Conservation (phyloP, 2,329 filamentous ascomycete species). For the Ploettnerulaceae sp. region DNA sequence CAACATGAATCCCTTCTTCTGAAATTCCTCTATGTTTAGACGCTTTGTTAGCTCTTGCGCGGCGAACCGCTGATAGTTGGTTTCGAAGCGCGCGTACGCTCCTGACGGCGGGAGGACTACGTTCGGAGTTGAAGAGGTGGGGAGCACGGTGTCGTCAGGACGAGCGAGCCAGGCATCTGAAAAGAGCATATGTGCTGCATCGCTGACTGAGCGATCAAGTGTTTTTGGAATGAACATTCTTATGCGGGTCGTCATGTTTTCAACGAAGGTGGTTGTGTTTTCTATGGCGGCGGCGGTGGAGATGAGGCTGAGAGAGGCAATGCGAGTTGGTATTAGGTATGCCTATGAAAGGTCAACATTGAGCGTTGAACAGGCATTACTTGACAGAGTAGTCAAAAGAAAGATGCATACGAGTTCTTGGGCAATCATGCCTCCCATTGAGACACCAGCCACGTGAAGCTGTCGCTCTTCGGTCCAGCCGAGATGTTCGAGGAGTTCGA, state of each 20-base stretch:
- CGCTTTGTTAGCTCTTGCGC: constrained; percentile 75
- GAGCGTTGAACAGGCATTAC: too few species aligned
- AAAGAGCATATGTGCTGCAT: constrained; percentile 64
- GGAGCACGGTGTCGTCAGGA: constrained; percentile 55
- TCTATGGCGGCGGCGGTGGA: constrained; percentile 58
- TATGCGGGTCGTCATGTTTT: constrained; percentile 57
- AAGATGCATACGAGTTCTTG: constrained; percentile 61
- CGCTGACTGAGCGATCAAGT: constrained; percentile 59
- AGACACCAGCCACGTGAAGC: constrained; percentile 70
- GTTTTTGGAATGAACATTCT: constrained; percentile 64
- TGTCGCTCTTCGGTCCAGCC: constrained; percentile 59
- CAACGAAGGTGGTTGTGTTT: constrained; percentile 56
- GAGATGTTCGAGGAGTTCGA: constrained; percentile 66
- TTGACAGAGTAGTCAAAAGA: too few species aligned
- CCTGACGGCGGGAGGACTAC: constrained; percentile 34
- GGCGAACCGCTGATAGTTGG: constrained; percentile 76
- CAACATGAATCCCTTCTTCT: constrained; percentile 62
- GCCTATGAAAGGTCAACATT: too few species aligned
- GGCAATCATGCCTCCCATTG: constrained; percentile 88
- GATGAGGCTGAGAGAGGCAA: constrained; percentile 54
- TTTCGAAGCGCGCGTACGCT: constrained; percentile 55
- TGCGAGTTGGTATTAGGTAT: constrained; percentile 45
- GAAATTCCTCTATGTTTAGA: constrained; percentile 54
- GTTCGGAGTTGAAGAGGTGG: constrained; percentile 40
- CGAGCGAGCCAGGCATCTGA: constrained; percentile 54